phyloP scores from a whole-genome alignment of 768 basidiomycete species.

The Suillus luteus region DNA sequence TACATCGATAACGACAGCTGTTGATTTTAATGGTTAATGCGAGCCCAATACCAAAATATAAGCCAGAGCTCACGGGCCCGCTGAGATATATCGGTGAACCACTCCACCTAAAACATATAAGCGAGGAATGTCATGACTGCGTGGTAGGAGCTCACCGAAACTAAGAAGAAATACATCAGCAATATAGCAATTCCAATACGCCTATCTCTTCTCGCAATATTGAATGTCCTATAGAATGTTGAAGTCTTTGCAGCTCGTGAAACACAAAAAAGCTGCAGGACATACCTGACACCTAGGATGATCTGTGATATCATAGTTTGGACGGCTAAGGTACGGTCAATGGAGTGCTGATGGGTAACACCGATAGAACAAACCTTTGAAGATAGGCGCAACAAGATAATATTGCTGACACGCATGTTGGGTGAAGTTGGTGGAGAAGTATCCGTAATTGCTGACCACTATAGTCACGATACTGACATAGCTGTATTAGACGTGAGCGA shows the following conservation, averaged over 20 bases:
- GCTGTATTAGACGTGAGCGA: too few relatives aligned
- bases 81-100: constrained; percentile 54
- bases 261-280: not conserved
- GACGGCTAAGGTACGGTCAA: too few relatives aligned
- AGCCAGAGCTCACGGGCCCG: constrained; percentile 46
- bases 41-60: constrained; percentile 10
- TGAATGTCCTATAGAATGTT: constrained; percentile 47
- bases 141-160: constrained; percentile 39
- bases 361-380: too few relatives aligned
- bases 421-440: too few relatives aligned
- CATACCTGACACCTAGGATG: too few relatives aligned
- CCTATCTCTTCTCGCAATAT: constrained; percentile 51
- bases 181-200: constrained; percentile 42
- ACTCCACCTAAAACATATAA: constrained; percentile 46
- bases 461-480: too few relatives aligned
- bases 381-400: too few relatives aligned
- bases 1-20: constrained; percentile 25
- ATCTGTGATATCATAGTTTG: too few relatives aligned
- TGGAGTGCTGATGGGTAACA: too few relatives aligned
- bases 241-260: not conserved
- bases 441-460: too few relatives aligned
- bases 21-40: constrained; percentile 11
- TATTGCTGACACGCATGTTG: too few relatives aligned
- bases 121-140: not conserved
- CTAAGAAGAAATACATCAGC: constrained; percentile 41